A percentile compares a stretch with the other conserved stretches of the same genome.
phyloP scores from a whole-genome alignment of 1,284 basidiomycete species.

The Ganoderma resinaceum region DNA sequence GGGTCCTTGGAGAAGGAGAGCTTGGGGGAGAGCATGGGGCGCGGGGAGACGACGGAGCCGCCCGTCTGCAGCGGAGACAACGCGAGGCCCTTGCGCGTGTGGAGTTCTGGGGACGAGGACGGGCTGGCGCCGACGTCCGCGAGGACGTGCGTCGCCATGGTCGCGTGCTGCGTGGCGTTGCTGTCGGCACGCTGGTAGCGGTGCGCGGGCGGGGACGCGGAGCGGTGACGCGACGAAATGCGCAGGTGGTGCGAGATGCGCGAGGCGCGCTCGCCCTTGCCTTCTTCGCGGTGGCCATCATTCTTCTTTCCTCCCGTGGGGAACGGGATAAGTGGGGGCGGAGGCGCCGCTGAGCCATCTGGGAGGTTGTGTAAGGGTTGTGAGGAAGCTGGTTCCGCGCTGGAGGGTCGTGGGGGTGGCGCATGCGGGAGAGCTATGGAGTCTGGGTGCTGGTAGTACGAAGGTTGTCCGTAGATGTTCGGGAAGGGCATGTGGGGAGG shows the following conservation, averaged over 20 bases:
- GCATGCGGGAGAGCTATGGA: constrained; percentile 31
- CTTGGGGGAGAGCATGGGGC: constrained; percentile 66
- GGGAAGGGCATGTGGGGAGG: constrained; percentile 39
- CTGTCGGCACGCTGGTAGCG: constrained; percentile 38
- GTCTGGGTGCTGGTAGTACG: constrained; percentile 40
- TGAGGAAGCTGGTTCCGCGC: constrained; percentile 43
- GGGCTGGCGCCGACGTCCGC: constrained; percentile 19
- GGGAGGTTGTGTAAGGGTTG: constrained; percentile 34
- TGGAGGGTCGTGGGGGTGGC: constrained; percentile 45
- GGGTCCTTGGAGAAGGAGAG: constrained; percentile 52
- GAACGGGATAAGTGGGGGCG: constrained; percentile 35
- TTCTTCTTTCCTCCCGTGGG: constrained; percentile 18
- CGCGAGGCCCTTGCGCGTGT: constrained; percentile 21
- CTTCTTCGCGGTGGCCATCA: constrained; percentile 53
- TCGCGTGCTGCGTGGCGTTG: background rate
- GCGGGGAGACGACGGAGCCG: constrained; percentile 59
- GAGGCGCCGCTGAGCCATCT: constrained; percentile 12
- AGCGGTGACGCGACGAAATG: constrained; percentile 60
- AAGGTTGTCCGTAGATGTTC: constrained; percentile 26
- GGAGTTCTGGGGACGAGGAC: constrained; percentile 31
- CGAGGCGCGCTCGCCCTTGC: constrained; percentile 65
- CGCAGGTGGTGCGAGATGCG: constrained; percentile 66
- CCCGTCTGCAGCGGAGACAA: constrained; percentile 32
- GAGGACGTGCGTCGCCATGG: constrained; percentile 5
- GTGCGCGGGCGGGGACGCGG: constrained; percentile 62